Percentiles rank a stretch among this genome's conserved stretches.
Evolutionary conservation across 2,329 filamentous ascomycete species (phyloP).

Genomic region (Fusarium sp.): DNA sequence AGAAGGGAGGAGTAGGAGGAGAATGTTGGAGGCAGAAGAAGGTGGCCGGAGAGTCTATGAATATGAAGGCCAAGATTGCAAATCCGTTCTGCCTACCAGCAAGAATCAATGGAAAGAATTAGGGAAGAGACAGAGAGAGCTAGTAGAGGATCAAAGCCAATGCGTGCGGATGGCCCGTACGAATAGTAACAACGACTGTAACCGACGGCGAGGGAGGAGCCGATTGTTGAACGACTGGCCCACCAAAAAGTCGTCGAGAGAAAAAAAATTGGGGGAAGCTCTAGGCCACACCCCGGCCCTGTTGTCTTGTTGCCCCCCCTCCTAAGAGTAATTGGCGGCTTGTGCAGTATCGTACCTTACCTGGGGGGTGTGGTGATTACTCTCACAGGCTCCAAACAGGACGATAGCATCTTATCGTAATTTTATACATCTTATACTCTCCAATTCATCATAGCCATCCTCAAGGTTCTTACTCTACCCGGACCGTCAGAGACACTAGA

Average conservation of each 20-base stretch:
- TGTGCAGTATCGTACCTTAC: slow-evolving; percentile 20
- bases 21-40: slow-evolving; percentile 45
- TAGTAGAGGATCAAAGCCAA: slow-evolving; percentile 29
- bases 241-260: slow-evolving; percentile 52
- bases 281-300: slow-evolving; percentile 41
- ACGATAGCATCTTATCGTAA: neutral
- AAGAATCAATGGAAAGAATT: slow-evolving; percentile 46
- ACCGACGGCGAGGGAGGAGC: slow-evolving; percentile 47
- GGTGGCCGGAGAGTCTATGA: slow-evolving; percentile 43
- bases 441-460: neutral
- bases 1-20: slow-evolving; percentile 32
- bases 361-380: slow-evolving; percentile 17
- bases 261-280: slow-evolving; percentile 55
- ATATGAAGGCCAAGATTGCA: slow-evolving; percentile 45
- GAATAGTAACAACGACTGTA: slow-evolving; percentile 50
- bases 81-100: slow-evolving; percentile 48
- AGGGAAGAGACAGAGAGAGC: slow-evolving; percentile 42
- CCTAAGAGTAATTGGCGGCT: slow-evolving; percentile 31
- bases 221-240: slow-evolving; percentile 56
- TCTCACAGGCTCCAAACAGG: neutral
- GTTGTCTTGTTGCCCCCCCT: slow-evolving; percentile 35
- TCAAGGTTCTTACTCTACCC: neutral
- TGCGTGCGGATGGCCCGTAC: slow-evolving; percentile 43
- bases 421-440: neutral
- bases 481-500: neutral